phyloP scores from a whole-genome alignment of 1,284 basidiomycete species.

The Ustilago xerochloae region DNA sequence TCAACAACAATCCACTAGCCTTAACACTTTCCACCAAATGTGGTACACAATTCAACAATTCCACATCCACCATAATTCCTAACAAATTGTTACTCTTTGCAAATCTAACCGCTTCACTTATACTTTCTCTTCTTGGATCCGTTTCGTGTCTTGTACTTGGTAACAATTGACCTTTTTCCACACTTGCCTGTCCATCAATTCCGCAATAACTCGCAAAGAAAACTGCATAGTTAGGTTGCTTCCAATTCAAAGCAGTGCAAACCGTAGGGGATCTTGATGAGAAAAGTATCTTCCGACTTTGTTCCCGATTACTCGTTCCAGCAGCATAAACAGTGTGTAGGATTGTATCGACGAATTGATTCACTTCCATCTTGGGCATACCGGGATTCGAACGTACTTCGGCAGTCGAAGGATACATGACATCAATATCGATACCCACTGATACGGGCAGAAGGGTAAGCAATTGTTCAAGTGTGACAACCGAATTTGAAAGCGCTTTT shows the following conservation, averaged over 20 bases:
- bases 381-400: conserved; percentile 57
- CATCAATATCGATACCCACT: conserved; percentile 62
- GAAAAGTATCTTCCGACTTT: conserved; percentile 64
- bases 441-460: conserved; percentile 57
- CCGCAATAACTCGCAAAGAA: conserved; percentile 92
- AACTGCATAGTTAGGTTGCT: conserved; percentile 98
- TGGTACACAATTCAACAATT: conserved; percentile 66
- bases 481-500: conserved; percentile 33
- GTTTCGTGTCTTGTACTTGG: conserved; percentile 70
- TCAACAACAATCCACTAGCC: conserved; percentile 61
- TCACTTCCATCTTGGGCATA: conserved; percentile 62
- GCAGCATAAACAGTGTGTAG: conserved; percentile 66
- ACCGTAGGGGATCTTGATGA: conserved; percentile 62
- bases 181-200: conserved; percentile 69
- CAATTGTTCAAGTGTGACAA: conserved; percentile 57
- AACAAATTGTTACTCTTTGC: conserved; percentile 92
- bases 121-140: conserved; percentile 75
- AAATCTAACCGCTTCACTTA: conserved; percentile 92
- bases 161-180: conserved; percentile 41
- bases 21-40: conserved; percentile 63
- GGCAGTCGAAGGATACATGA: conserved; percentile 61
- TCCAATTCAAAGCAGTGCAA: conserved; percentile 89
- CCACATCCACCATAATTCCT: conserved; percentile 90
- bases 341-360: conserved; percentile 65
- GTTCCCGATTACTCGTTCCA: conserved; percentile 51